phyloP scores from a whole-genome alignment of 331 rosid species.

The Dryas integrifolia region DNA sequence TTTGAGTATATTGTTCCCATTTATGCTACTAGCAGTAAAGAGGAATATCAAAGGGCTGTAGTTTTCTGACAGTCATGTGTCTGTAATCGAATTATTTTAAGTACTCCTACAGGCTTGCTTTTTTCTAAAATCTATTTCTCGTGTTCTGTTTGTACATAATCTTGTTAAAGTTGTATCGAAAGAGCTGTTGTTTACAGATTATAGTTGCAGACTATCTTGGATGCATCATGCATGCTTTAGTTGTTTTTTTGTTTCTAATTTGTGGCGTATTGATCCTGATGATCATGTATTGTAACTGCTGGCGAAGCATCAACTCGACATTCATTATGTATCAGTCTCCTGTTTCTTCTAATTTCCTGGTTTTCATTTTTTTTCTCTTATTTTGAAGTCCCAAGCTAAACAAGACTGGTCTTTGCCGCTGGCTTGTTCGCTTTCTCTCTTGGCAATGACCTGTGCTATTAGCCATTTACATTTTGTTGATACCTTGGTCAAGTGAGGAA shows the following conservation, averaged over 20 bases:
- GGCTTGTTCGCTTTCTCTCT: not conserved
- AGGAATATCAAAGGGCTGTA: constrained; percentile 26
- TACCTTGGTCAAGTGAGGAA: not conserved
- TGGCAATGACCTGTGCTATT: not conserved
- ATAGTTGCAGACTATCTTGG: constrained; percentile 21
- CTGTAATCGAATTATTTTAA: constrained; percentile 13
- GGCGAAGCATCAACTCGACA: not conserved
- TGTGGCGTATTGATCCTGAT: not conserved
- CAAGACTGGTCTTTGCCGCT: not conserved
- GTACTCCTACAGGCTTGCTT: not conserved
- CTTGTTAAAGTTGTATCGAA: not conserved
- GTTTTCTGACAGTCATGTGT: constrained; percentile 18
- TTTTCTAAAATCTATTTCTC: constrained; percentile 2
- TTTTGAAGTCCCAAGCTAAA: not conserved
- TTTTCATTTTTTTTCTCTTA: not conserved
- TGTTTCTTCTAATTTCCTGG: not conserved
- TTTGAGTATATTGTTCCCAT: constrained; percentile 17
- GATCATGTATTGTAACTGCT: not conserved
- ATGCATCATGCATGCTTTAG: not conserved
- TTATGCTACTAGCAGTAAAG: constrained; percentile 17
- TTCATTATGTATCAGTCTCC: not conserved
- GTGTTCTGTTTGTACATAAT: constrained; percentile 28
- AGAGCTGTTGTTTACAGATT: constrained; percentile 17
- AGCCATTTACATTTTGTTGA: not conserved
- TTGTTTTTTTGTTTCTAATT: not conserved